Base-by-base conservation (phyloP, 1,284 basidiomycete genomes). In the Apiotrichum sp. region DNA sequence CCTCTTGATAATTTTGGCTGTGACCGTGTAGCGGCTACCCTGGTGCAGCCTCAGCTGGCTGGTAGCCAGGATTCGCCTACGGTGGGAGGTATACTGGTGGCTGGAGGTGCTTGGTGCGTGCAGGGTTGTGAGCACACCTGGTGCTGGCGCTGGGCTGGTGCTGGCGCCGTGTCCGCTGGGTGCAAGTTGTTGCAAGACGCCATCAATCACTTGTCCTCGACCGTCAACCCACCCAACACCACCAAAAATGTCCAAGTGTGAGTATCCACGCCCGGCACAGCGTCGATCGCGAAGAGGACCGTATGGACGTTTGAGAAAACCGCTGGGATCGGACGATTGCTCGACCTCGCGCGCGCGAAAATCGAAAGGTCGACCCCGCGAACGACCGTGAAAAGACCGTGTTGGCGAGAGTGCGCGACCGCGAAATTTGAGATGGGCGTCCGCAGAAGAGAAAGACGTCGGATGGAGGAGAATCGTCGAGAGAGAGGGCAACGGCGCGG, bases 181-280 rank as follows among this genome's bases (percentile, higher is more conserved):
- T 4, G 22, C 33, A 22, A 46, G n/a, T 44, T 47, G 45, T 47
- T 36, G 45, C 33, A 33, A 35, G 33, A 39, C 35, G 16, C 36
- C 36, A 7, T 22, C 34, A 38, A 6, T 9, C 4, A 7, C 16
- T 29, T 31, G 47, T 22, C 47, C 47, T 48, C 34, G 47, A 48
- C 47, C 47, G 29, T 48, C 47, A 48, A 48, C 47, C 47, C 47
- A 47, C 45, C 45, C 45, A 47, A 10, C 32, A 35, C 31, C 31
- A 47, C 36, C 36, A 47, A 47, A 16, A 47, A 47, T 47, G 45
- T 33, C 29, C 32, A 47, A 47, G 45, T 33, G 45, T 35, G 33
- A 47, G 45, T 31, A 8, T 34, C n/a, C 8, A n/a, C 14, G n/a
- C 45, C 45, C 32, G 33, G 45, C 45, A 47, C 43, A 45, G 43